Conservation (phyloP, 2,329 filamentous ascomycete species). For the Cladosporium sp. region DNA sequence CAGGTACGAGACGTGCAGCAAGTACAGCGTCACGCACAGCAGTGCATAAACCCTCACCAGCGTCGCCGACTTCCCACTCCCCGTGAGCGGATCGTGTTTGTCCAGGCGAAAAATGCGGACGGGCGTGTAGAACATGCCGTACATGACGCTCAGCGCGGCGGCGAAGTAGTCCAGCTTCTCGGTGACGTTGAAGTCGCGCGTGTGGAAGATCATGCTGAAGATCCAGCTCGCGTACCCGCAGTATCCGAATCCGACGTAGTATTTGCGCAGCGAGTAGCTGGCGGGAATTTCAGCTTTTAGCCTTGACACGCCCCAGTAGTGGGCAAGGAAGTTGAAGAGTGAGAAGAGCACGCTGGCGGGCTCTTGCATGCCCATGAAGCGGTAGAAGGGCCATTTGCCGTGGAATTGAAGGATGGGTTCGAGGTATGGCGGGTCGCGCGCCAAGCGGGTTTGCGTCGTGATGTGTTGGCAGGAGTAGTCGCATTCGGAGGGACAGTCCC, state of each 20-base stretch:
- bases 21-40: constrained; percentile 67
- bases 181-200: constrained; percentile 76
- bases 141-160: constrained; percentile 83
- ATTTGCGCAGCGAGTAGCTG: constrained; percentile 71
- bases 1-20: constrained; percentile 75
- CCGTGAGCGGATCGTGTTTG: constrained; percentile 36
- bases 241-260: constrained; percentile 76
- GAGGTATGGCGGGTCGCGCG: constrained; percentile 59
- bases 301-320: constrained; percentile 70
- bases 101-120: constrained; percentile 83
- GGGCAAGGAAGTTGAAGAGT: constrained; percentile 83
- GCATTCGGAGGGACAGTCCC: constrained; percentile 91
- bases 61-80: constrained; percentile 26
- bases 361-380: constrained; percentile 90
- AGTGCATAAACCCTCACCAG: constrained; percentile 71
- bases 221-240: constrained; percentile 80
- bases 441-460: constrained; percentile 68
- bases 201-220: constrained; percentile 90
- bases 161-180: constrained; percentile 97
- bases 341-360: constrained; percentile 92
- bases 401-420: constrained; percentile 83
- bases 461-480: constrained; percentile 98
- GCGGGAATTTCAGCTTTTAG: constrained; percentile 67
- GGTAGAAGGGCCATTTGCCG: constrained; percentile 96
- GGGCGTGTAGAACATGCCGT: constrained; percentile 81